These are phyloP conservation scores for Nannizziopsis arthrosporioides DNA, from an alignment of 2,329 filamentous ascomycete species.

Conservation along the genomic window DNA sequence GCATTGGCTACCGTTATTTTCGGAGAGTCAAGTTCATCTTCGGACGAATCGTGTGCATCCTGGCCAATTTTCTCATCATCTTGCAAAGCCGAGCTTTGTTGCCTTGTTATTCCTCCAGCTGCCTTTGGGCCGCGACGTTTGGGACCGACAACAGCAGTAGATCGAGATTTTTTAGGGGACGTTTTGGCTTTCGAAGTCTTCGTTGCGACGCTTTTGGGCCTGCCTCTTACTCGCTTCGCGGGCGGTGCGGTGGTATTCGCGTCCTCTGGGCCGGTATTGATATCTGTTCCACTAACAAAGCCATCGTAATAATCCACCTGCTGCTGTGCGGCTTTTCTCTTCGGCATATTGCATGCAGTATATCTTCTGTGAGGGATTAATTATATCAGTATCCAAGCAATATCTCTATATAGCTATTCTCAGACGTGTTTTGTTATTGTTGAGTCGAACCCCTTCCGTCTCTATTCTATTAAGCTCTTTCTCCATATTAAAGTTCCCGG, in stretches of 20 bases:
- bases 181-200: conserved; percentile 33
- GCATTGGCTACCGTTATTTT: conserved; percentile 13
- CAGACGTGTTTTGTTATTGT: no score
- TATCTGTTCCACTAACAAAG: conserved; percentile 21
- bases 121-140: conserved; percentile 20
- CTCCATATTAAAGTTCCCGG: no score
- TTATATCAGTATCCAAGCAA: no score
- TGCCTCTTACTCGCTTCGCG: conserved; percentile 28
- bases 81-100: conserved; percentile 13
- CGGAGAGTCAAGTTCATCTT: conserved; percentile 22
- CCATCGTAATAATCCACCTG: conserved; percentile 35
- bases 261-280: conserved; percentile 21
- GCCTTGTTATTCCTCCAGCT: conserved; percentile 16
- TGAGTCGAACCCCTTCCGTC: no score
- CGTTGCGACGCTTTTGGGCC: conserved; percentile 32
- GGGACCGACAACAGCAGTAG: conserved; percentile 16
- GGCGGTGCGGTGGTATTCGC: conserved; percentile 26
- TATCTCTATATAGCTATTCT: no score
- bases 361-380: background rate
- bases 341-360: conserved; percentile 24
- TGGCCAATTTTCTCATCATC: conserved; percentile 18
- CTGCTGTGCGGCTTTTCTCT: conserved; percentile 35
- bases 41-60: conserved; percentile 18
- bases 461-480: no score
- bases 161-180: conserved; percentile 23